Conservation (phyloP, 164 flowering plant genomes). For the Kalanchoe fedtschenkoi region DNA sequence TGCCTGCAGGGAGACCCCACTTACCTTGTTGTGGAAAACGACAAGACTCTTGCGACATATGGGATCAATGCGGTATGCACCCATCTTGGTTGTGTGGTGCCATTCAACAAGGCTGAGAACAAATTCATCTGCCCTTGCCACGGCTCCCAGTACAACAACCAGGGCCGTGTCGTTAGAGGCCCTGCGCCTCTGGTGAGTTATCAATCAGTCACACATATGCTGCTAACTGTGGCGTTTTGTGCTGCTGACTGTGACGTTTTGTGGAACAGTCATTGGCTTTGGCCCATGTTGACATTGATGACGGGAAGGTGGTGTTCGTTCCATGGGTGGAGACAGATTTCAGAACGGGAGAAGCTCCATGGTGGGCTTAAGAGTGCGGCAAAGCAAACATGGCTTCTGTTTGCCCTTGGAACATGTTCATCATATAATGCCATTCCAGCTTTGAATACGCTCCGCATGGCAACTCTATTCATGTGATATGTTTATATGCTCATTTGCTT, state of each 20-base stretch:
- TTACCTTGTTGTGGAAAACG: conserved; percentile 80
- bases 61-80: conserved; percentile 93
- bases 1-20: conserved; percentile 98
- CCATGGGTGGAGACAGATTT: conserved; percentile 94
- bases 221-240: neutral
- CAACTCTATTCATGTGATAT: too few species aligned
- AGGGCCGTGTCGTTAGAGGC: conserved; percentile 81
- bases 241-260: neutral
- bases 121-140: conserved; percentile 93
- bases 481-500: too few species aligned
- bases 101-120: conserved; percentile 67
- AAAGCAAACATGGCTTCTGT: too few species aligned
- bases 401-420: too few species aligned
- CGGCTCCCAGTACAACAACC: conserved; percentile 86
- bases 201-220: neutral
- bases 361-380: conserved; percentile 90
- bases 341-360: conserved; percentile 84
- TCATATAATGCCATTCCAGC: too few species aligned
- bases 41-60: conserved; percentile 70
- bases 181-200: conserved; percentile 87
- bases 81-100: conserved; percentile 92
- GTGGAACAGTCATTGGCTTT: conserved; percentile 67
- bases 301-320: conserved; percentile 78
- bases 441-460: too few species aligned
- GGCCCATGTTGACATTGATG: conserved; percentile 72